Percentiles rank a stretch among this genome's conserved stretches.
These are phyloP conservation scores for Cystobasidium tubakii DNA, from an alignment of 768 basidiomycete species.

Conservation along the genomic window DNA sequence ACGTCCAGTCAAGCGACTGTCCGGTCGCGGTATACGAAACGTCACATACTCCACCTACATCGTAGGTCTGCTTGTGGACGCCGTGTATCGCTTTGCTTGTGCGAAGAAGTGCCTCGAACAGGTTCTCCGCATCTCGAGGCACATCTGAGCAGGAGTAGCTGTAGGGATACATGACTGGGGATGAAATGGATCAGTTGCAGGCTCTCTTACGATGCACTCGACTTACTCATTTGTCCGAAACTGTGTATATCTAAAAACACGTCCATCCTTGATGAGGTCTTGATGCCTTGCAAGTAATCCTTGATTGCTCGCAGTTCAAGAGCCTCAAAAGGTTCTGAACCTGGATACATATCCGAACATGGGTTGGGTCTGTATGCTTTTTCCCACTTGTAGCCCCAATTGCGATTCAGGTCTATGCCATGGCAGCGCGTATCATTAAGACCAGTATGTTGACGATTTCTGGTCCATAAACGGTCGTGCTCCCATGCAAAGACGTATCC, in stretches of 20 bases:
- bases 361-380: conserved; percentile 50
- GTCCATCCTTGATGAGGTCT: conserved; percentile 50
- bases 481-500: conserved; percentile 68
- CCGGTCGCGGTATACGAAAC: conserved; percentile 52
- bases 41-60: conserved; percentile 49
- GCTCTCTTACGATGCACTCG: neutral
- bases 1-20: conserved; percentile 65
- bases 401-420: conserved; percentile 75
- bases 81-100: conserved; percentile 58
- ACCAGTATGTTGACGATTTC: conserved; percentile 59
- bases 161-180: conserved; percentile 64
- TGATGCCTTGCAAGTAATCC: conserved; percentile 58
- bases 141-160: conserved; percentile 63
- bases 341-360: conserved; percentile 73
- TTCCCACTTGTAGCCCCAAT: conserved; percentile 58
- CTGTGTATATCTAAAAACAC: conserved; percentile 71
- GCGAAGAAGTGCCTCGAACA: conserved; percentile 65
- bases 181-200: neutral
- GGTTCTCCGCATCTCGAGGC: conserved; percentile 68
- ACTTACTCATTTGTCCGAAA: conserved; percentile 75
- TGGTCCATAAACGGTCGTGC: conserved; percentile 62
- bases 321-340: conserved; percentile 66
- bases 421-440: conserved; percentile 56
- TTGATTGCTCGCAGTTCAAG: conserved; percentile 70
- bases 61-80: conserved; percentile 59